Evolutionary conservation across 116 monocot genomes (phyloP), one percentile per base, ranked within the genome.

Genomic region (Dioscorea cayenensis): DNA sequence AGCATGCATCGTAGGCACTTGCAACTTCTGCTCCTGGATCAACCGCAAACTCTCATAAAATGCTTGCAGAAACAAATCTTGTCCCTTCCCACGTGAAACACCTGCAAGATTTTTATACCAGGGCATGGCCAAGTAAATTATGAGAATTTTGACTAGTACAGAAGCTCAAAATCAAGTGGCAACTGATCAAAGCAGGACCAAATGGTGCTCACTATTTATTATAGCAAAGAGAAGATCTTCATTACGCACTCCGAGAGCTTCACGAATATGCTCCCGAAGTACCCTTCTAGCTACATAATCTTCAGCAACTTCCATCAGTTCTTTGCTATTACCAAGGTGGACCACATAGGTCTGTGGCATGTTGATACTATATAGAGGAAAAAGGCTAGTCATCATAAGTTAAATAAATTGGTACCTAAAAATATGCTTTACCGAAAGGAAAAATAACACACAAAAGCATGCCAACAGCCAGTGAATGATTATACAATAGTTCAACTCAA

Each of bases 11-110:
- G 79, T 20, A 70, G 99, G 99, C 59, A 94, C 81, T 79, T 94
- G 84, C 68, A 94, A 60, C 71, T 99, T 99, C 75, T 87, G 78
- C 7, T 82, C 74, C 66, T 80, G 71, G 66, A 99, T 86, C 61
- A 94, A 65, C 70, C 87, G 79, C 62, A 94, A 70, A 74, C 88
- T 89, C 65, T 99, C 86, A 86, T 86, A 60, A 76, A 94, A 99
- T 43, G 99, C 70, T 25, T 76, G 90, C 20, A 99, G 91, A 80
- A 99, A 99, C 66, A 94, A 77, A 81, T 99, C 89, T 63, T 99
- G 99, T 18, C 99, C 99, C 75, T 99, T 99, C 22, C 99, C 99
- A 60, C 94, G 86, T 71, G 99, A 99, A 58, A 99, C 99, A 82
- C 92, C 92, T 95, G 75, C 60, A 83, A 36, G n/a, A 71, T 35